Base-by-base conservation (phyloP, 2,329 filamentous ascomycete genomes). In the Fonsecaea multimorphosa region DNA sequence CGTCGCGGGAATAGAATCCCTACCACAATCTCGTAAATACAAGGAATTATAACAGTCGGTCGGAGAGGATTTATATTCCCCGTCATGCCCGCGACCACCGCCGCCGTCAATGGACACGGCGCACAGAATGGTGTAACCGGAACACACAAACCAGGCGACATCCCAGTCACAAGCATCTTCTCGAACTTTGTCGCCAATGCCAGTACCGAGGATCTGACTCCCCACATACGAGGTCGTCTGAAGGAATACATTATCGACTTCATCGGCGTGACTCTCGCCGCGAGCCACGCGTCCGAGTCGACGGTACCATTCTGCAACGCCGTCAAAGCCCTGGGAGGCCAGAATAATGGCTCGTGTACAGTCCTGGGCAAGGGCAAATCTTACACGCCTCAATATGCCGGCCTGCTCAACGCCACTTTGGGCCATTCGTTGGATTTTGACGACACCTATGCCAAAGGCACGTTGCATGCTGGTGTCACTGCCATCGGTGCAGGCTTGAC, bases 391-490 rank as follows among this genome's bases (percentile, higher is more conserved):
- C 78, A 79, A 24, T 79, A 78, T 55, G 79, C 79, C 1, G 78
- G 74, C 0, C 72, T 82, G 11, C 67, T 82, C 24, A 82, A 82
- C 61, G 79, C 77, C 3, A 74, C 78, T 0, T 76, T 81, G 38
- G 77, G 76, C 8, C 80, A 82, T 70, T 78, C 76, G 2, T 73
- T 80, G 57, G 80, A 82, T 68, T 81, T 81, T 68, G 80, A 82
- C 69, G 80, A 82, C 68, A 82, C 80, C 1, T 78, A 80, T 63
- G 78, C 78, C 1, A 69, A 73, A 2, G 78, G 78, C 1, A 78
- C 78, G 16, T 71, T 81, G 16, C 80, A 82, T 66, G 75, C 78
- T 0, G 80, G 80, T 31, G 76, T 78, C 0, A 78, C 78, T 0
- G 73, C 78, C 16, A 78, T 72, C 44, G 64, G 64, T 2, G 68